These are phyloP conservation scores for Rhizoctonia solani DNA, from an alignment of 1,284 basidiomycete species.

Conservation along the genomic window DNA sequence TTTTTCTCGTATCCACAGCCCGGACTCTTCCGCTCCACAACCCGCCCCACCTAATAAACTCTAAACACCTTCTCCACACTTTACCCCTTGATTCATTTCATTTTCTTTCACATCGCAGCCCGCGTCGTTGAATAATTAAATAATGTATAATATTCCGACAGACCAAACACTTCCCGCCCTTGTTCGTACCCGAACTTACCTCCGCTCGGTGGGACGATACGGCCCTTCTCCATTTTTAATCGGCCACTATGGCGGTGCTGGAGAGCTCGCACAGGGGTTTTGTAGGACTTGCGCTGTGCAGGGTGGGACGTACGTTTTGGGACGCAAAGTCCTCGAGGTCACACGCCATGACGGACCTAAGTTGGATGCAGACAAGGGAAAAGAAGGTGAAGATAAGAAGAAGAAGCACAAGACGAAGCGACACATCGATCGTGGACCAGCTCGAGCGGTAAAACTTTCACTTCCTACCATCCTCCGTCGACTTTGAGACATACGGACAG, in stretches of 20 bases:
- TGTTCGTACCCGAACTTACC: slow-evolving; percentile 67
- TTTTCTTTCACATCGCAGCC: too few relatives aligned
- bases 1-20: too few relatives aligned
- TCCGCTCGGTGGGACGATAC: slow-evolving; percentile 83
- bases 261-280: slow-evolving; percentile 92
- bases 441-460: slow-evolving; percentile 13
- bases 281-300: slow-evolving; percentile 84
- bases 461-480: slow-evolving; percentile 24
- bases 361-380: background rate
- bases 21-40: too few relatives aligned
- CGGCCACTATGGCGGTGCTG: slow-evolving; percentile 91
- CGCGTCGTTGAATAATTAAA: too few relatives aligned
- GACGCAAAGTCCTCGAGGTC: slow-evolving; percentile 54
- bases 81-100: slow-evolving; percentile 15
- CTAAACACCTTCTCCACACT: too few relatives aligned
- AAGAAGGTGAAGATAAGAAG: background rate
- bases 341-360: slow-evolving; percentile 44
- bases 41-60: too few relatives aligned
- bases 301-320: slow-evolving; percentile 84
- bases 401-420: background rate
- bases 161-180: slow-evolving; percentile 70
- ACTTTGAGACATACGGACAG: slow-evolving; percentile 35
- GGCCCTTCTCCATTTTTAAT: slow-evolving; percentile 90
- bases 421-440: slow-evolving; percentile 11
- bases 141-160: too few relatives aligned